Conservation (phyloP, 306 rosid species). For the Cicer pinnatifidum region DNA sequence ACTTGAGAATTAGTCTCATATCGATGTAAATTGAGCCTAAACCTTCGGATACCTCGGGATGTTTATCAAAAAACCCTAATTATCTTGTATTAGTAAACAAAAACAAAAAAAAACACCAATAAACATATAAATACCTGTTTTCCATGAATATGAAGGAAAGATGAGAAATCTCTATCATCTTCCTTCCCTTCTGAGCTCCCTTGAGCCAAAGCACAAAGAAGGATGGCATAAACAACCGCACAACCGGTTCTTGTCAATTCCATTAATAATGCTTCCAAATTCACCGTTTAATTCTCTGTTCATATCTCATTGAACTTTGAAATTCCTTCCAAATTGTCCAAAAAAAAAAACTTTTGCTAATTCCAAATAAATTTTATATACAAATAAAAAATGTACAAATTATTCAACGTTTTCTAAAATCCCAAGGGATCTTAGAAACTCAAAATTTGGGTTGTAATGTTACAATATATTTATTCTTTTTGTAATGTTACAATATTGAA, state of each 20-base stretch:
- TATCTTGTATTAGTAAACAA: no score
- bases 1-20: no score
- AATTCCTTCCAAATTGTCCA: not conserved
- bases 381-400: constrained; percentile 29
- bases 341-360: constrained; percentile 23
- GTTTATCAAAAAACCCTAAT: no score
- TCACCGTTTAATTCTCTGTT: constrained; percentile 43
- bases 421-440: constrained; percentile 45
- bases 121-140: constrained; percentile 49
- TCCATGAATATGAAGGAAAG: constrained; percentile 35
- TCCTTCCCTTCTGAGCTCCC: constrained; percentile 63
- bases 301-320: constrained; percentile 71
- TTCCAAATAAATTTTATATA: constrained; percentile 15
- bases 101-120: no score
- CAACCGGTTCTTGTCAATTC: constrained; percentile 62
- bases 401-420: constrained; percentile 22
- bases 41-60: no score
- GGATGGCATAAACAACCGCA: constrained; percentile 61
- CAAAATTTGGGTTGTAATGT: constrained; percentile 39
- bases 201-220: constrained; percentile 71
- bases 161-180: constrained; percentile 27
- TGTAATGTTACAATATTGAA: constrained; percentile 27
- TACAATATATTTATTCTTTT: constrained; percentile 29
- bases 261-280: constrained; percentile 46
- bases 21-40: no score